Evolutionary conservation across 148 eudicot genomes (phyloP).

Genomic region (Persicaria maculosa): DNA sequence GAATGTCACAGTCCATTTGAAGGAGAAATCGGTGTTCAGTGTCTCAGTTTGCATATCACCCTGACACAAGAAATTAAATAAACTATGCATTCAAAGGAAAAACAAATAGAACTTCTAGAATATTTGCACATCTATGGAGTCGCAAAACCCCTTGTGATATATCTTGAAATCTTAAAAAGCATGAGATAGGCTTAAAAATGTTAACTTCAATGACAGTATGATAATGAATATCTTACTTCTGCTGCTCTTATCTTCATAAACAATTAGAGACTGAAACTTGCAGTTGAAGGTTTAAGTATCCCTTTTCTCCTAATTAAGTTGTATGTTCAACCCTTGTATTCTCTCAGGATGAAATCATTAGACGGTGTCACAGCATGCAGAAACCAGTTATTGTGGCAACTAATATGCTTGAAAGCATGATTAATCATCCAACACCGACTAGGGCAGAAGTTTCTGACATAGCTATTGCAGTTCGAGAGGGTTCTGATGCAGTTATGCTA

Average conservation of each 20-base stretch:
- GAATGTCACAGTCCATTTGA: neutral
- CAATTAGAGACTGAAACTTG: neutral
- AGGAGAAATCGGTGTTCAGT: neutral
- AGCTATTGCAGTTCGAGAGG: conserved; percentile 95
- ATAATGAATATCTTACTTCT: neutral
- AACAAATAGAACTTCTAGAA: too few relatives aligned
- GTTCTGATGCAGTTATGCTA: conserved; percentile 96
- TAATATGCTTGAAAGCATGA: conserved; percentile 99
- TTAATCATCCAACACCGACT: conserved; percentile 87
- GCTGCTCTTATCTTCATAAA: neutral
- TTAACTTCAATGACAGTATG: neutral
- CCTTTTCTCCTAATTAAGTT: neutral
- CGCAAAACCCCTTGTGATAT: too few relatives aligned
- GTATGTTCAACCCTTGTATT: neutral
- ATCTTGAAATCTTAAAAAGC: too few relatives aligned
- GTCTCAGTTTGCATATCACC: neutral
- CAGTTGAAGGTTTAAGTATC: neutral
- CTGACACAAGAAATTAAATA: neutral
- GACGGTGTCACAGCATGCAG: conserved; percentile 91
- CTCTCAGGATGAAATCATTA: conserved; percentile 82
- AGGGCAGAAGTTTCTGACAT: conserved; percentile 99
- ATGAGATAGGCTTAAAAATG: neutral
- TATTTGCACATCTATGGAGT: too few relatives aligned
- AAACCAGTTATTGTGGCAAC: conserved; percentile 98
- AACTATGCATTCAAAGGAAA: neutral